phyloP scores from a whole-genome alignment of 176 grass and related monocot species.

The Zizania latifolia region DNA sequence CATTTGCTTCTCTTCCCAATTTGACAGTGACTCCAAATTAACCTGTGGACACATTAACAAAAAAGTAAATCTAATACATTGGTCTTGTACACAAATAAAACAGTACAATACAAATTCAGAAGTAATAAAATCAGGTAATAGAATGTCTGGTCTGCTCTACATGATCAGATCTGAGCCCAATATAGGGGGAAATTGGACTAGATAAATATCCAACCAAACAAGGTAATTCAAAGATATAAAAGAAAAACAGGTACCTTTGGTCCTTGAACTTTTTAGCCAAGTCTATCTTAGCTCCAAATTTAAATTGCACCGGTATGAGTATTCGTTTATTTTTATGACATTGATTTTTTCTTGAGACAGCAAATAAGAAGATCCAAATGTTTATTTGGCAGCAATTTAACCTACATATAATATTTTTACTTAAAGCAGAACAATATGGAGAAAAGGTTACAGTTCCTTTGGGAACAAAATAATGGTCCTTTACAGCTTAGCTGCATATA shows the following conservation, averaged over 20 bases:
- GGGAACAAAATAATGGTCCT: not conserved
- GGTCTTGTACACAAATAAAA: not conserved
- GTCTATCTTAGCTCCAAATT: not conserved
- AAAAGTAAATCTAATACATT: slow-evolving; percentile 5
- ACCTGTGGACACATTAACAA: slow-evolving; percentile 43
- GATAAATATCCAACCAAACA: not conserved
- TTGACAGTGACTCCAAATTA: slow-evolving; percentile 83
- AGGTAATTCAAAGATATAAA: not conserved
- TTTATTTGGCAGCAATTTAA: not conserved
- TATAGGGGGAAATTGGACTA: not conserved
- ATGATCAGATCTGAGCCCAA: not conserved
- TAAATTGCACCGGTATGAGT: not conserved
- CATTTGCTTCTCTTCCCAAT: slow-evolving; percentile 99
- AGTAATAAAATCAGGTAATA: not conserved
- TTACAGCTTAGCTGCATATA: not conserved
- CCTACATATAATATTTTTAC: not conserved
- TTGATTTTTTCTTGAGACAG: not conserved
- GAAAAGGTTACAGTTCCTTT: too few species aligned
- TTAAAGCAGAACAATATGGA: not conserved
- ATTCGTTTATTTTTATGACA: not conserved
- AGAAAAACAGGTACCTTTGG: not conserved
- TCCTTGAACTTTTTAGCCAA: not conserved
- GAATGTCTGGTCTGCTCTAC: not conserved
- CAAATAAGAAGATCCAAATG: not conserved
- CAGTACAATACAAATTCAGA: not conserved